Conservation (phyloP, 2,329 filamentous ascomycete species). For the Penicillium rolfsii region DNA sequence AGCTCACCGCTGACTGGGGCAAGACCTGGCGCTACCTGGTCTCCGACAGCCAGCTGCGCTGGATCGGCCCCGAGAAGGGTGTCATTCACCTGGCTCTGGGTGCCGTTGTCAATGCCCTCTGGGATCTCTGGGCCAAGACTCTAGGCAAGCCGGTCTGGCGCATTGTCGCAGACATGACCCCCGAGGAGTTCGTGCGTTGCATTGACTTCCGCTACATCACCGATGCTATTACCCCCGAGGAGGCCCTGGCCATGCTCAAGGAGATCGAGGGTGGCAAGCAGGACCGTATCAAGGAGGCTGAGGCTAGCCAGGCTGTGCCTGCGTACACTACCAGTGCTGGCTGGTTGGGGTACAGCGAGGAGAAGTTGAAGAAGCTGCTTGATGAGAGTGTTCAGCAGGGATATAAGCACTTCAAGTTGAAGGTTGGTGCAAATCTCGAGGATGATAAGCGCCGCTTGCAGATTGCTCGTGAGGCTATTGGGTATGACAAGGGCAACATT, state of each 20-base stretch:
- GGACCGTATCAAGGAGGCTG: conserved; percentile 72
- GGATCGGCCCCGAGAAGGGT: conserved; percentile 93
- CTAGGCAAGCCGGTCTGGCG: conserved; percentile 87
- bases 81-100: conserved; percentile 91
- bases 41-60: conserved; percentile 84
- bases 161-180: conserved; percentile 85
- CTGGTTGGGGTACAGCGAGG: conserved; percentile 88
- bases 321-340: conserved; percentile 90
- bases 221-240: conserved; percentile 84
- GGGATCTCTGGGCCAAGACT: conserved; percentile 93
- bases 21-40: conserved; percentile 91
- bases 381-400: conserved; percentile 74
- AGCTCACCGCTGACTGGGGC: conserved; percentile 79
- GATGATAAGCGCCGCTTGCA: conserved; percentile 70
- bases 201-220: conserved; percentile 96
- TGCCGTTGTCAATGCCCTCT: conserved; percentile 86
- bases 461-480: conserved; percentile 78
- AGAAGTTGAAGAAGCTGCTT: conserved; percentile 78
- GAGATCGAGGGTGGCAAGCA: conserved; percentile 69
- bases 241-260: conserved; percentile 73
- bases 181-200: conserved; percentile 81
- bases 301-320: conserved; percentile 74
- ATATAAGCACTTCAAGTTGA: conserved; percentile 87
- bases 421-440: conserved; percentile 75
- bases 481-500: conserved; percentile 79